Evolutionary conservation across 495 filamentous ascomycete species (phyloP), one percentile per base, ranked within the genome.

Genomic region (Penicillium antarcticum): DNA sequence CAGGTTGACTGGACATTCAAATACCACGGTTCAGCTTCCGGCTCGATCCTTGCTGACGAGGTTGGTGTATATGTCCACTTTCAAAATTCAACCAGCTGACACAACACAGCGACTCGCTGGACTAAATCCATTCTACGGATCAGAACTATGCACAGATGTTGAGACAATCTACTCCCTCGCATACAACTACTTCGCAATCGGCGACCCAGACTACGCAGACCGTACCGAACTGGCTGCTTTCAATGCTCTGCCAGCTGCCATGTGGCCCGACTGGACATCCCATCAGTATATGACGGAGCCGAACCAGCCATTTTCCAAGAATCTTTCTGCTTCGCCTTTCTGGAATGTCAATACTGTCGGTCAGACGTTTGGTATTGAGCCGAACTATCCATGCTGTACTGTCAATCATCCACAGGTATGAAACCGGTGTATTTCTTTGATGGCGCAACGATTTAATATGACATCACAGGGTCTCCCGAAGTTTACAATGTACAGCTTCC

Each of bases 221-320:
- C 63, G 70, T 14, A 72, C 76, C 8, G 84, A 86, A 58, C 60
- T 74, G 38, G 71, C 74, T 8, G 80, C 82, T 8, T 87, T 81
- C 65, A 86, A 86, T 44, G 76, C 79, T 5, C 60, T 85, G 7
- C 82, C 84, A 4, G 78, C 74, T 1, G 75, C 74, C 42, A 42
- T 83, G 23, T 76, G 75, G n/a, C 65, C 72, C 6, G 76, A 85
- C 53, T 80, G 79, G 73, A 86, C 84, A 81, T 72, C 72, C 8
- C 81, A 76, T 51, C 80, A 84, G 54, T 86, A 87, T 56, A 71
- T 87, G 41, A 61, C 66, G 9, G 69, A 84, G 51, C 66, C 78
- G 0, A 86, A 85, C 47, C 81, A 85, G 61, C 72, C 76, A 11
- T 80, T 71, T 31, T 71, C 71, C 42, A 53, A 68, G 38, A 61